Evolutionary conservation across 2,329 filamentous ascomycete species (phyloP).

Genomic region (Lachnum nothofagi): DNA sequence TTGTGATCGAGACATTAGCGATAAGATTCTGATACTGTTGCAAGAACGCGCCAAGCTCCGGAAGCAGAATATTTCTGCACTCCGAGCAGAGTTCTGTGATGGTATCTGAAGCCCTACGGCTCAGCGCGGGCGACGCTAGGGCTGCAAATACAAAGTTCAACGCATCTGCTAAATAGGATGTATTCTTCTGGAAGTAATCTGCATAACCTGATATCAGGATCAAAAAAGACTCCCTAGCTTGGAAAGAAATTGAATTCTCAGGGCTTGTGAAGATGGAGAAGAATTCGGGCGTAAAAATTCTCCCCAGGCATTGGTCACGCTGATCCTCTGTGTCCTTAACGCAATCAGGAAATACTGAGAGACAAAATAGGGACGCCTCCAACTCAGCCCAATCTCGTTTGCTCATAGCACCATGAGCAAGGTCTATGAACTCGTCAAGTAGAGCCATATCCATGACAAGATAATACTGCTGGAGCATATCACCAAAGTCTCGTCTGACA

Average conservation of each 20-base stretch:
- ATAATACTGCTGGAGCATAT: constrained; percentile 69
- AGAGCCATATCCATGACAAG: constrained; percentile 53
- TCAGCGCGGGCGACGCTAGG: constrained; percentile 57
- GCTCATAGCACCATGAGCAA: constrained; percentile 47
- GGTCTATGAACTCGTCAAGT: constrained; percentile 51
- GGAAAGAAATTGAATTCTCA: constrained; percentile 51
- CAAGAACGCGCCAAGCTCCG: constrained; percentile 64
- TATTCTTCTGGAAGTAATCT: constrained; percentile 69
- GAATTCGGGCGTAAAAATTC: constrained; percentile 58
- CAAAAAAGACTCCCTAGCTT: constrained; percentile 63
- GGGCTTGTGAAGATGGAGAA: constrained; percentile 50
- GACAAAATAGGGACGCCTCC: constrained; percentile 57
- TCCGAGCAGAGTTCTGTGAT: constrained; percentile 71
- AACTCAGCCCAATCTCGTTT: constrained; percentile 52
- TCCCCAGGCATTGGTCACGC: constrained; percentile 54
- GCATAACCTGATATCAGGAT: constrained; percentile 67
- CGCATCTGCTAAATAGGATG: constrained; percentile 61
- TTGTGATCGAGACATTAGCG: constrained; percentile 45
- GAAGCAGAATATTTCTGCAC: constrained; percentile 63
- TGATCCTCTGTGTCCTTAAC: constrained; percentile 48
- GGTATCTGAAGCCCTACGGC: constrained; percentile 66
- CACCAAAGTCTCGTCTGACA: constrained; percentile 72
- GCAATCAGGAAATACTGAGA: constrained; percentile 64
- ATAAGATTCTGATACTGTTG: constrained; percentile 64
- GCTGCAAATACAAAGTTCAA: constrained; percentile 71